Conservation (phyloP, 2,329 filamentous ascomycete genomes). For the Penicillium thymicola region DNA sequence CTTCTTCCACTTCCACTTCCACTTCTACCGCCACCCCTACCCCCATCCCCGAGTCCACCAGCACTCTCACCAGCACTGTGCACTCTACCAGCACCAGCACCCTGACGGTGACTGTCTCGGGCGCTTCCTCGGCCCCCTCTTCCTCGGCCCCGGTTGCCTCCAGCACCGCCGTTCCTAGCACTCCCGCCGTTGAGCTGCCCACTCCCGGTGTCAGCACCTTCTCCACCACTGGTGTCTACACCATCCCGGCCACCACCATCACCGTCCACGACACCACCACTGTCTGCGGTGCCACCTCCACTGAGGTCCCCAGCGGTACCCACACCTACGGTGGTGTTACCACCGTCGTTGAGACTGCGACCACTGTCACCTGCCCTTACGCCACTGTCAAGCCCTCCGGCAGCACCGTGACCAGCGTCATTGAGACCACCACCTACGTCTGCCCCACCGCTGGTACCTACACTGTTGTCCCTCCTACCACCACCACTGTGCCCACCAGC, state of each 20-base stretch:
- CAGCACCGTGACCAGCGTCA: slow-evolving; percentile 61
- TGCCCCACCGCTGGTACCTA: slow-evolving; percentile 73
- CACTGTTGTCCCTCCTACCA: slow-evolving; percentile 64
- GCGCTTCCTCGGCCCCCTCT: slow-evolving; percentile 18
- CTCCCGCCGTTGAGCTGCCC: slow-evolving; percentile 36
- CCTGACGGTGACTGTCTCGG: slow-evolving; percentile 32
- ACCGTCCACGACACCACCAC: slow-evolving; percentile 65
- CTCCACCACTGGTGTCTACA: slow-evolving; percentile 69
- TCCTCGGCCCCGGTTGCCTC: slow-evolving; percentile 11
- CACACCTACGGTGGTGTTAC: slow-evolving; percentile 71
- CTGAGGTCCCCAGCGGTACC: slow-evolving; percentile 60
- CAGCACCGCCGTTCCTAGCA: slow-evolving; percentile 17
- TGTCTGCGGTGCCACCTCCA: slow-evolving; percentile 62
- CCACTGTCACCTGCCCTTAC: slow-evolving; percentile 68
- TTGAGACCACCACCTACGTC: slow-evolving; percentile 67
- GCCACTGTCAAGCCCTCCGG: slow-evolving; percentile 60
- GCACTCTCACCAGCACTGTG: slow-evolving; percentile 30
- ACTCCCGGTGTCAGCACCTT: slow-evolving; percentile 52
- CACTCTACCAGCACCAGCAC: slow-evolving; percentile 40
- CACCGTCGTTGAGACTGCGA: slow-evolving; percentile 63
- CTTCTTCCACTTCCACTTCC: neutral
- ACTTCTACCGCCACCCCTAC: slow-evolving; percentile 10
- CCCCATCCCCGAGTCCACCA: slow-evolving; percentile 20
- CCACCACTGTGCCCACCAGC: slow-evolving; percentile 55
- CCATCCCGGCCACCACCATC: slow-evolving; percentile 69